Evolutionary conservation across 371 early-diverging fungal species (phyloP).

Genomic region (Mortierella sp.): DNA sequence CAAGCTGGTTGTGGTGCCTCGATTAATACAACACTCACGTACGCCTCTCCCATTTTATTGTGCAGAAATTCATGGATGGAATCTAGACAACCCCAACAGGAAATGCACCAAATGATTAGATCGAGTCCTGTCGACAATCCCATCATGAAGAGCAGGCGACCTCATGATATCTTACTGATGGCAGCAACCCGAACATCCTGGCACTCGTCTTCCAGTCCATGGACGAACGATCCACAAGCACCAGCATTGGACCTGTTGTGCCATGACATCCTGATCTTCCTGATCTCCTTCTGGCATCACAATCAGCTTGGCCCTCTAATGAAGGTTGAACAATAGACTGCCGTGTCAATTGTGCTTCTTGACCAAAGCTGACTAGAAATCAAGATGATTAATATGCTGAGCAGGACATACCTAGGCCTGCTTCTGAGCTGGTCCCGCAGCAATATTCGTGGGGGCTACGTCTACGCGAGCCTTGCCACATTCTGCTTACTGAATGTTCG

Average conservation of each 20-base stretch:
- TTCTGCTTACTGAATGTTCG: slow-evolving; percentile 84
- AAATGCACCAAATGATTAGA: too few species aligned
- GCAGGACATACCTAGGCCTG: slow-evolving; percentile 47
- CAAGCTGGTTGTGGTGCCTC: too few species aligned
- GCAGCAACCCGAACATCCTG: slow-evolving; percentile 87
- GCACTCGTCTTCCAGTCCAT: slow-evolving; percentile 92
- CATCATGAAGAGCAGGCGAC: too few species aligned
- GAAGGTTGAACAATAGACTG: neutral
- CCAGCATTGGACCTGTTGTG: slow-evolving; percentile 78
- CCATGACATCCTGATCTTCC: slow-evolving; percentile 71
- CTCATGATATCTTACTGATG: slow-evolving; percentile 62
- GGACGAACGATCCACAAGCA: slow-evolving; percentile 91
- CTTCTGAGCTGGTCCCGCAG: slow-evolving; percentile 52
- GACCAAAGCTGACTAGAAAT: too few species aligned
- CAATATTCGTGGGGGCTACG: slow-evolving; percentile 40
- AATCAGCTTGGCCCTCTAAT: slow-evolving; percentile 54
- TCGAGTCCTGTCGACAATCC: neutral
- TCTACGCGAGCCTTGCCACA: slow-evolving; percentile 68
- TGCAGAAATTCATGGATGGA: slow-evolving; percentile 80
- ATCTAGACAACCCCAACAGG: slow-evolving; percentile 57
- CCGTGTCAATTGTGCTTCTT: too few species aligned
- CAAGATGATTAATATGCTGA: too few species aligned
- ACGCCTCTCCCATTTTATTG: too few species aligned
- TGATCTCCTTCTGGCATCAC: slow-evolving; percentile 75
- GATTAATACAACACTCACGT: too few species aligned